Evolutionary conservation across 1,284 basidiomycete species (phyloP).

Genomic region (Coniophora puteana): DNA sequence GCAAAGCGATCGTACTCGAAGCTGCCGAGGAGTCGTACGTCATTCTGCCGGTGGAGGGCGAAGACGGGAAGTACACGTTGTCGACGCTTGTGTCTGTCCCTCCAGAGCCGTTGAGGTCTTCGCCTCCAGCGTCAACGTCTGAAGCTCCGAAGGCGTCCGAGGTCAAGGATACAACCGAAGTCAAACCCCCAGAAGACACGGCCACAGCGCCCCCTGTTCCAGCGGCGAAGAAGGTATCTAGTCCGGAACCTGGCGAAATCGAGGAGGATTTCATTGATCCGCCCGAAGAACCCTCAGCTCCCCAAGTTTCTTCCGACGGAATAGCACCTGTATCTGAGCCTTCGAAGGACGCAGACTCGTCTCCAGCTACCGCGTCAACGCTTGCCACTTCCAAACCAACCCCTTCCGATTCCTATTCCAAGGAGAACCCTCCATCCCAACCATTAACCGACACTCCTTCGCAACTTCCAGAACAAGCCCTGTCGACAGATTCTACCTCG

Average conservation of each 20-base stretch:
- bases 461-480: neutral
- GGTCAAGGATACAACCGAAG: neutral
- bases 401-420: neutral
- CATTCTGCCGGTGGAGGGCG: conserved; percentile 10
- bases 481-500: no score
- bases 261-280: conserved; percentile 7
- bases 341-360: neutral
- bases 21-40: conserved; percentile 18
- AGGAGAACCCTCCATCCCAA: conserved; percentile 2
- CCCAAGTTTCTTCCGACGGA: neutral
- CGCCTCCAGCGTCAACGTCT: neutral
- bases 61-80: conserved; percentile 2
- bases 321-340: neutral
- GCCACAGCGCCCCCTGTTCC: neutral
- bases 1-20: conserved; percentile 18
- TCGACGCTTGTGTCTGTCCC: conserved; percentile 1
- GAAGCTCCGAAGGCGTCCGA: neutral
- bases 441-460: neutral
- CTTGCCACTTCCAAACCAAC: conserved; percentile 3
- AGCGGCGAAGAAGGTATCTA: neutral
- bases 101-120: neutral
- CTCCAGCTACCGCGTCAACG: neutral
- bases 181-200: neutral
- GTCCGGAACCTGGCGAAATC: neutral
- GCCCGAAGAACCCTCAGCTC: no score